These are phyloP conservation scores for Torulaspora quercuum DNA, from an alignment of 805 yeast genomes.

Conservation along the genomic window DNA sequence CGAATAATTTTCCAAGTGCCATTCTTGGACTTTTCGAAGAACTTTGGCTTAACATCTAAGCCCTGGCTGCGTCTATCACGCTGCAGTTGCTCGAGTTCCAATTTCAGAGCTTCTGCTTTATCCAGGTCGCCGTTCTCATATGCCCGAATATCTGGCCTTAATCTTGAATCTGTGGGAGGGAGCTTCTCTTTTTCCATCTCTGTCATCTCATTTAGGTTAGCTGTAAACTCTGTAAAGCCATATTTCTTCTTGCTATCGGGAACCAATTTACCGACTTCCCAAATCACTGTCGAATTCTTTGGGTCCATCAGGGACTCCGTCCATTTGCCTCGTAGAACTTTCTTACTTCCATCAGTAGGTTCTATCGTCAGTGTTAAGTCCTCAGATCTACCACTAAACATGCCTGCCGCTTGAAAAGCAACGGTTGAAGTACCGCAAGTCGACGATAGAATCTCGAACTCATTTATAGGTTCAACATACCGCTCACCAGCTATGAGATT, in stretches of 20 bases:
- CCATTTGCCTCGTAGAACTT: constrained; percentile 68
- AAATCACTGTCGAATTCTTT: constrained; percentile 43
- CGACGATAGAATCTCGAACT: constrained; percentile 62
- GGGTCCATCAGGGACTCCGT: constrained; percentile 56
- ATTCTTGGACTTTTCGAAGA: constrained; percentile 47
- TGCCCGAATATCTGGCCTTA: constrained; percentile 76
- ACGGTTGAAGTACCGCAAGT: constrained; percentile 67
- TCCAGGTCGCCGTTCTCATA: constrained; percentile 70
- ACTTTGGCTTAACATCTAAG: constrained; percentile 54
- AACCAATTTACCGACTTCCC: constrained; percentile 70
- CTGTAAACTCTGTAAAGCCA: constrained; percentile 84
- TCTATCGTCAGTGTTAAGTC: constrained; percentile 43
- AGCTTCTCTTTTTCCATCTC: constrained; percentile 57
- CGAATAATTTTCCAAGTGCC: constrained; percentile 52
- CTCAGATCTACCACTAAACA: constrained; percentile 81
- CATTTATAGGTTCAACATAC: constrained; percentile 79
- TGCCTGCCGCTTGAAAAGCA: constrained; percentile 76
- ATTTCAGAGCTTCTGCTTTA: constrained; percentile 67
- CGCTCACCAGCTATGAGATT: constrained; percentile 94
- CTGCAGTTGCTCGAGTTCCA: constrained; percentile 72
- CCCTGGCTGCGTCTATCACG: constrained; percentile 64
- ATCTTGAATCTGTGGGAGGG: constrained; percentile 86
- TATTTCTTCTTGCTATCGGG: constrained; percentile 58
- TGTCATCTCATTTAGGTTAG: constrained; percentile 77
- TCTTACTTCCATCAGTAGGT: constrained; percentile 22